Evolutionary conservation across 768 basidiomycete genomes (phyloP).

Genomic region (Lactarius sp.): DNA sequence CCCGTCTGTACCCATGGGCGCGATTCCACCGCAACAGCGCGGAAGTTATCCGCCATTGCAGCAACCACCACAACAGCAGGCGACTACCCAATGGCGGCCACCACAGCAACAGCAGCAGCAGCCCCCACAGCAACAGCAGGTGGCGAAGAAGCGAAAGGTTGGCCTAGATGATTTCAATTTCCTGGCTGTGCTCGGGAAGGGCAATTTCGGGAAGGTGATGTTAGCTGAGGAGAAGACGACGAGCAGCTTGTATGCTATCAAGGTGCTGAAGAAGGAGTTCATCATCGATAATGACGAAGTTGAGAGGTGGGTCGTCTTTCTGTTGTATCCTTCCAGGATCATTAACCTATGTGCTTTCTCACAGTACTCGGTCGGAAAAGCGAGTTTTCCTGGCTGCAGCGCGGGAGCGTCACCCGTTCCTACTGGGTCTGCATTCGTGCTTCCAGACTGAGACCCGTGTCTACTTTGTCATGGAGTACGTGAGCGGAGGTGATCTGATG

Average conservation of each 20-base stretch:
- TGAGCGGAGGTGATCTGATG: constrained; percentile 98
- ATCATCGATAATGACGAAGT: constrained; percentile 99
- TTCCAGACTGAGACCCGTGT: constrained; percentile 99
- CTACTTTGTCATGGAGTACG: constrained; percentile 99
- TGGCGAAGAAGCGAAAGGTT: constrained; percentile 67
- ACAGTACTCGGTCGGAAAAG: constrained; percentile 96
- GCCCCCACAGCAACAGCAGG: constrained; percentile 38
- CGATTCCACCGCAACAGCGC: constrained; percentile 12
- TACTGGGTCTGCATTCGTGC: constrained; percentile 94
- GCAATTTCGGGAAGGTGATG: constrained; percentile 99
- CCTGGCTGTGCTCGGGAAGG: constrained; percentile 95
- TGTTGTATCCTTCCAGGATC: neutral
- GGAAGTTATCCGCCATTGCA: constrained; percentile 9
- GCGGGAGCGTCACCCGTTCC: constrained; percentile 93
- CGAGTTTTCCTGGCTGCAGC: constrained; percentile 98
- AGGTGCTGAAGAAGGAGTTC: constrained; percentile 99
- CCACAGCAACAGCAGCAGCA: constrained; percentile 34
- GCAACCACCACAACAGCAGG: constrained; percentile 26
- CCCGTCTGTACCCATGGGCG: neutral
- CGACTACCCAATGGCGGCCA: constrained; percentile 34
- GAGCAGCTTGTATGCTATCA: constrained; percentile 92
- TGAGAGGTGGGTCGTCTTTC: constrained; percentile 64
- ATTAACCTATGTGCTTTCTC: constrained; percentile 1
- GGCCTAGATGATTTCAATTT: constrained; percentile 99
- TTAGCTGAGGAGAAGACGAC: constrained; percentile 96